These are phyloP conservation scores for Hyphodiscus sp. DNA, from an alignment of 2,329 filamentous ascomycete genomes.

Conservation along the genomic window DNA sequence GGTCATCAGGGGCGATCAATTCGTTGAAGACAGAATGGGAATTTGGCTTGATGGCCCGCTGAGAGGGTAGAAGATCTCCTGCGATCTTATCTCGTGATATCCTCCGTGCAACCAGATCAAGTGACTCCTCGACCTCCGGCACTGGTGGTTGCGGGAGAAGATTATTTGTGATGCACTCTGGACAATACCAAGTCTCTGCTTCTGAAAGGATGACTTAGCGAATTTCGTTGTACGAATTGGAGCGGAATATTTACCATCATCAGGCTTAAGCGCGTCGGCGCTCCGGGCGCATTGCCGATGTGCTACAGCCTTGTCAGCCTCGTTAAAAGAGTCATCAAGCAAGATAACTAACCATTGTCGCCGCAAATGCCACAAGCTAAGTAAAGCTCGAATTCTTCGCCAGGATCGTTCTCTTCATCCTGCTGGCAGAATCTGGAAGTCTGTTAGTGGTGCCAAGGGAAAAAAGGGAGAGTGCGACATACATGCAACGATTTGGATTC, in stretches of 20 bases:
- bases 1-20: slow-evolving; percentile 63
- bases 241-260: slow-evolving; percentile 48
- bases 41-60: slow-evolving; percentile 57
- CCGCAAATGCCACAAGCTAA: slow-evolving; percentile 72
- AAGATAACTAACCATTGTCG: slow-evolving; percentile 64
- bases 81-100: slow-evolving; percentile 60
- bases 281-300: slow-evolving; percentile 85
- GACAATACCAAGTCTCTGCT: slow-evolving; percentile 55
- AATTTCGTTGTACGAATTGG: slow-evolving; percentile 1
- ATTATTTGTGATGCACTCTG: slow-evolving; percentile 41
- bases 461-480: slow-evolving; percentile 30
- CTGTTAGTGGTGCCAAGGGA: slow-evolving; percentile 24
- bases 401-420: slow-evolving; percentile 76
- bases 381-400: slow-evolving; percentile 73
- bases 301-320: slow-evolving; percentile 54
- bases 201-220: slow-evolving; percentile 34
- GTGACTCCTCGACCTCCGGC: slow-evolving; percentile 19
- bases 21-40: slow-evolving; percentile 75
- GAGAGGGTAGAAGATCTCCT: slow-evolving; percentile 65
- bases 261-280: slow-evolving; percentile 53
- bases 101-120: slow-evolving; percentile 36
- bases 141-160: slow-evolving; percentile 34
- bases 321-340: slow-evolving; percentile 15
- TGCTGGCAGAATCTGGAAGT: slow-evolving; percentile 69
- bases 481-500: slow-evolving; percentile 59